phyloP scores from a whole-genome alignment of 2,329 filamentous ascomycete genomes.

The Sarocladium brachiariae region DNA sequence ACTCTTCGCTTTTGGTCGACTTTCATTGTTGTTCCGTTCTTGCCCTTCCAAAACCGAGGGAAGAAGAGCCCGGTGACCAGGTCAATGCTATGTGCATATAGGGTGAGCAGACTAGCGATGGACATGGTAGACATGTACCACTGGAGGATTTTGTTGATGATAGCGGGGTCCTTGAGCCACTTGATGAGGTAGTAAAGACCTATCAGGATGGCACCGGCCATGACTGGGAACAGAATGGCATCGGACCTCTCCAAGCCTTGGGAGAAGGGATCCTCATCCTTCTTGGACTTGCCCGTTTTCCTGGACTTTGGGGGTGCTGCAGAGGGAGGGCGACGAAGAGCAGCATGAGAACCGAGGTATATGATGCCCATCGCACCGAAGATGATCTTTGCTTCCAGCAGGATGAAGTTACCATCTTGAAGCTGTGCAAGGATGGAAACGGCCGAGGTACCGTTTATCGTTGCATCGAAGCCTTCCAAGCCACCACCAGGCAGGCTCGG shows the following conservation, averaged over 20 bases:
- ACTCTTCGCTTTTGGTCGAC: slow-evolving; percentile 34
- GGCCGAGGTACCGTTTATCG: slow-evolving; percentile 17
- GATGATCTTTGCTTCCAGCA: slow-evolving; percentile 42
- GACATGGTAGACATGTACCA: slow-evolving; percentile 78
- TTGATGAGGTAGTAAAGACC: slow-evolving; percentile 85
- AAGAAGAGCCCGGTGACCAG: slow-evolving; percentile 63
- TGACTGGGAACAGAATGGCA: slow-evolving; percentile 75
- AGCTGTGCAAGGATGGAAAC: slow-evolving; percentile 23
- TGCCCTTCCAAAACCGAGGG: slow-evolving; percentile 58
- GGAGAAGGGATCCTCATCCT: slow-evolving; percentile 42
- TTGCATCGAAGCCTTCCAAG: slow-evolving; percentile 25
- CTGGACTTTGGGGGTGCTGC: slow-evolving; percentile 54
- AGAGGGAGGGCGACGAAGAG: slow-evolving; percentile 74
- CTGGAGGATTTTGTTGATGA: slow-evolving; percentile 77
- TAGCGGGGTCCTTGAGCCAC: slow-evolving; percentile 72
- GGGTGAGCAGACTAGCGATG: slow-evolving; percentile 65
- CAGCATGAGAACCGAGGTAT: slow-evolving; percentile 77
- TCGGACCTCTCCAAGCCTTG: slow-evolving; percentile 60
- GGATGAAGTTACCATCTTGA: slow-evolving; percentile 33
- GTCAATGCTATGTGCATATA: slow-evolving; percentile 66
- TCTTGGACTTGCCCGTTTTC: slow-evolving; percentile 27
- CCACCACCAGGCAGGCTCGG: slow-evolving; percentile 11
- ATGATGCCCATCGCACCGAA: slow-evolving; percentile 74
- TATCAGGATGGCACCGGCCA: slow-evolving; percentile 65
- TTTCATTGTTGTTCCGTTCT: slow-evolving; percentile 35